Evolutionary conservation across 352 stramenopile species (phyloP).

Genomic region (Globisporangium perplexum): DNA sequence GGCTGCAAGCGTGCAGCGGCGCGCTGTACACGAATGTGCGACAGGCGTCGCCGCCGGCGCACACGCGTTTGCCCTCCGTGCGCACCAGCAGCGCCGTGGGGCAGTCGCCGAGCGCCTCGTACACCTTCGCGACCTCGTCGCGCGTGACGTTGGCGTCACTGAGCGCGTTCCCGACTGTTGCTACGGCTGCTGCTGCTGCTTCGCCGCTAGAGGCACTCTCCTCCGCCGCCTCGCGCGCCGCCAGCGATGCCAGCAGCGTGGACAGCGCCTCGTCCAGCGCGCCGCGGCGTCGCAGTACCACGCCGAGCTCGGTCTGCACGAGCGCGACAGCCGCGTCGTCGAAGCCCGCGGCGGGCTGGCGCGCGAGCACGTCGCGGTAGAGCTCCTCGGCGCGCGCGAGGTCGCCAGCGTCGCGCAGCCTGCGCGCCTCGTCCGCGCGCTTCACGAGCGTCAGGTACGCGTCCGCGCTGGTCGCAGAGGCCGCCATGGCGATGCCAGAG

Average conservation of each 20-base stretch:
- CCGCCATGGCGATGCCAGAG: not conserved
- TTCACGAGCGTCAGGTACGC: constrained; percentile 45
- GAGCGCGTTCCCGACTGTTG: constrained; percentile 33
- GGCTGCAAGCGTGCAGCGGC: constrained; percentile 41
- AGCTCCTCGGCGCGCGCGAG: constrained; percentile 33
- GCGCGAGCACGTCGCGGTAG: constrained; percentile 35
- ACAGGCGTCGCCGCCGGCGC: constrained; percentile 35
- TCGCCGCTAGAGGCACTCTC: no score
- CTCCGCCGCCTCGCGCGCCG: constrained; percentile 20
- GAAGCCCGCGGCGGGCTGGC: constrained; percentile 47
- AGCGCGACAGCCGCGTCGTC: constrained; percentile 51
- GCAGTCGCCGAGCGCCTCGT: constrained; percentile 56
- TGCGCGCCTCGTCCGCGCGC: constrained; percentile 36
- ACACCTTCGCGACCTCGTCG: constrained; percentile 67
- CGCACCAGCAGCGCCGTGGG: constrained; percentile 33
- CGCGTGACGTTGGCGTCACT: constrained; percentile 62
- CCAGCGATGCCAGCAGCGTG: constrained; percentile 36
- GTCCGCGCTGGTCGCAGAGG: no score
- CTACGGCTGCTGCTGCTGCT: constrained; percentile 10
- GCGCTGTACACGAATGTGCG: constrained; percentile 42
- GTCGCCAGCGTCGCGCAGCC: constrained; percentile 31
- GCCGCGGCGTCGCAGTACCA: constrained; percentile 39
- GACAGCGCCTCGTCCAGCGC: constrained; percentile 42
- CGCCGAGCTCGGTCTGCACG: constrained; percentile 49
- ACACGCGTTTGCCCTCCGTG: constrained; percentile 41